Conservation (phyloP, 164 flowering plant genomes). For the Paratinospora sagittata region DNA sequence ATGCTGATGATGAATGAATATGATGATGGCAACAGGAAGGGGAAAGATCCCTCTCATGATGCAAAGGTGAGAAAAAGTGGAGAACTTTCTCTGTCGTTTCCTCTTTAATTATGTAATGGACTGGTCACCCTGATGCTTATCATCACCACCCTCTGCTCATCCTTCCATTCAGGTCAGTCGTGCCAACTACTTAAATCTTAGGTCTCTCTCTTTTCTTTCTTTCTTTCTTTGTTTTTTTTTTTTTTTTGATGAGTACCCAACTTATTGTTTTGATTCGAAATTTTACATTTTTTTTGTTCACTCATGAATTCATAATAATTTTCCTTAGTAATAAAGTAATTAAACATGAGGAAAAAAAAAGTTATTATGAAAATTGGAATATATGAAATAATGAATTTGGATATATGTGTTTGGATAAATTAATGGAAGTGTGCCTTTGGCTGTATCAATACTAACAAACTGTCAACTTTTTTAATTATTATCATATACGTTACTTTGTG, state of each 20-base stretch:
- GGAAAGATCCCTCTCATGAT: constrained; percentile 1
- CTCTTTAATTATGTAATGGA: neutral
- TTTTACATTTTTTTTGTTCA: too few relatives aligned
- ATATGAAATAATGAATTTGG: too few relatives aligned
- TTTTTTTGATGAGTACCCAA: too few relatives aligned
- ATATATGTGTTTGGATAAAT: too few relatives aligned
- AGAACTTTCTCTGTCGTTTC: neutral
- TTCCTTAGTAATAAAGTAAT: neutral
- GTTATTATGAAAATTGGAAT: too few relatives aligned
- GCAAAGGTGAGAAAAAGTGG: neutral
- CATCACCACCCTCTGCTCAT: neutral
- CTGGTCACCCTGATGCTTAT: neutral
- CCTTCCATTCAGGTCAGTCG: neutral
- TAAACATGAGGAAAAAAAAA: neutral
- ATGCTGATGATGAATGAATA: neutral
- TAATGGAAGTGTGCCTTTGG: too few relatives aligned
- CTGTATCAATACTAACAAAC: too few relatives aligned
- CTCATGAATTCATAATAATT: neutral
- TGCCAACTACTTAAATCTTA: neutral
- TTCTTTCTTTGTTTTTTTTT: too few relatives aligned
- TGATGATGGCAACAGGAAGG: neutral
- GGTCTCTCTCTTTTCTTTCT: too few relatives aligned
- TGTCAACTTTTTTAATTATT: too few relatives aligned
- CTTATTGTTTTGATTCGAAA: too few relatives aligned
- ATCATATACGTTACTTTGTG: too few relatives aligned